Conservation (phyloP, 257 asterid genomes). For the Echites panduratus region DNA sequence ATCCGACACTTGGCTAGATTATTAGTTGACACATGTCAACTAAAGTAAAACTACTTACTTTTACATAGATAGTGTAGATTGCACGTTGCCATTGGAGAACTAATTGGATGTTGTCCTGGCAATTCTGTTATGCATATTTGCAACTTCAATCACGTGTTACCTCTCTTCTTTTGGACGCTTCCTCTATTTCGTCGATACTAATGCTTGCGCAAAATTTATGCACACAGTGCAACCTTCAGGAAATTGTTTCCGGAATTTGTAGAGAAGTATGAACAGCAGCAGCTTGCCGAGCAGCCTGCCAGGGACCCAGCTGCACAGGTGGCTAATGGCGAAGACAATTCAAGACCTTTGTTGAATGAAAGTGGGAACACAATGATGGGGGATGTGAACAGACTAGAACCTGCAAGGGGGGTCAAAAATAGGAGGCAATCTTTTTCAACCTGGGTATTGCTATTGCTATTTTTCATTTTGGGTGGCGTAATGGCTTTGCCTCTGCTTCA, state of each 20-base stretch:
- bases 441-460: constrained; percentile 62
- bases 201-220: constrained; percentile 9
- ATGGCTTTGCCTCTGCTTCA: constrained; percentile 95
- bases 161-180: background rate
- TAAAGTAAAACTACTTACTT: too few species aligned
- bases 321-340: constrained; percentile 9
- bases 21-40: too few species aligned
- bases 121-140: background rate
- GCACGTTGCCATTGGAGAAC: background rate
- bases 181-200: background rate
- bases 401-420: constrained; percentile 40
- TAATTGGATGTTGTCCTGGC: background rate
- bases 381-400: constrained; percentile 33
- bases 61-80: too few species aligned
- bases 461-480: constrained; percentile 59
- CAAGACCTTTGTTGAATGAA: constrained; percentile 25
- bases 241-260: constrained; percentile 17
- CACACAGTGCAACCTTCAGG: constrained; percentile 53
- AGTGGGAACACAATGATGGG: constrained; percentile 34
- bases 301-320: background rate
- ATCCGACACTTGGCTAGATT: too few species aligned
- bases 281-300: constrained; percentile 7
- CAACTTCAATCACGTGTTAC: background rate
- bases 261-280: constrained; percentile 12
- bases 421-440: constrained; percentile 54